Evolutionary conservation across 805 yeast species (phyloP).

Genomic region (Hanseniaspora lindneri): DNA sequence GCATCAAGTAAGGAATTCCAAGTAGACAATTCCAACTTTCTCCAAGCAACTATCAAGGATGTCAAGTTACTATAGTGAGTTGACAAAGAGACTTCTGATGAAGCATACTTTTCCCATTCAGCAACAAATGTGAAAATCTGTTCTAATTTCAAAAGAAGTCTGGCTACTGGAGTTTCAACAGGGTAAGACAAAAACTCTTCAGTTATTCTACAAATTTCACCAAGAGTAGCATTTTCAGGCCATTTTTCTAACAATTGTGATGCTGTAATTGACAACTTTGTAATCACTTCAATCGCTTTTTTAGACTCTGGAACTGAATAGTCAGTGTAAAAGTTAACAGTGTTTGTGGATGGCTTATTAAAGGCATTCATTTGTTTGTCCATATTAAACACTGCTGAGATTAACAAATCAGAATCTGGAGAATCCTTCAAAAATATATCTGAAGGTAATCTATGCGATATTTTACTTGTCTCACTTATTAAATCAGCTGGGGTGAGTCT

Average conservation of each 20-base stretch:
- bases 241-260: conserved; percentile 47
- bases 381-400: conserved; percentile 30
- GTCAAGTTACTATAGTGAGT: conserved; percentile 48
- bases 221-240: conserved; percentile 92
- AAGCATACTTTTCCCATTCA: conserved; percentile 92
- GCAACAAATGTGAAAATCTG: conserved; percentile 68
- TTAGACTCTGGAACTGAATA: conserved; percentile 48
- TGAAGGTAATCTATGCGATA: conserved; percentile 18
- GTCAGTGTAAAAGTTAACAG: conserved; percentile 54
- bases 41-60: conserved; percentile 72
- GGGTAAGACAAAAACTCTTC: conserved; percentile 55
- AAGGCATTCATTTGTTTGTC: conserved; percentile 28
- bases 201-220: conserved; percentile 50
- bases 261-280: conserved; percentile 36
- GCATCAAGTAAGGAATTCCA: conserved; percentile 68
- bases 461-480: conserved; percentile 22
- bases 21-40: conserved; percentile 70
- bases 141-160: conserved; percentile 69
- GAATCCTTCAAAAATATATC: background rate
- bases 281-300: conserved; percentile 42
- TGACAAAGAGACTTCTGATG: conserved; percentile 56
- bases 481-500: conserved; percentile 41
- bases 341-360: conserved; percentile 18
- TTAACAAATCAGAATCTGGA: conserved; percentile 23
- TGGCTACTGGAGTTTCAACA: conserved; percentile 59